Evolutionary conservation across 2,329 filamentous ascomycete species (phyloP), one percentile per base, ranked within the genome.

Genomic region (Coniochaeta sp.): DNA sequence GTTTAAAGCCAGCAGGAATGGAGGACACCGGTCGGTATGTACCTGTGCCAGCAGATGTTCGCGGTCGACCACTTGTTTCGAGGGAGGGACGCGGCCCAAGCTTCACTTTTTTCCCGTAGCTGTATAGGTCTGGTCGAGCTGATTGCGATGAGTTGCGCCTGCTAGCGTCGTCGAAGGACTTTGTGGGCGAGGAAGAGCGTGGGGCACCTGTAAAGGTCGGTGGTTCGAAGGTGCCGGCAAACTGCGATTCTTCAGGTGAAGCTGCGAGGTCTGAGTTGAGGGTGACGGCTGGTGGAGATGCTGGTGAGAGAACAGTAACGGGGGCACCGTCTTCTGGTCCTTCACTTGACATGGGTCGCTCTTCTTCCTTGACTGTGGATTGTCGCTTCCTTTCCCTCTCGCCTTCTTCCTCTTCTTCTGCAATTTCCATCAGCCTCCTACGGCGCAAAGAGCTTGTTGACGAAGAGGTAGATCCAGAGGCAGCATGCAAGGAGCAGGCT

Each of bases 401-500:
- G 54, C 74, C 70, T 40, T 85, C 82, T 61, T 95, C 91, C 63
- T 95, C 90, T 51, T 86, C 88, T 70, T 97, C 94, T n/a, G 87
- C 85, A 65, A 97, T 96, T 71, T 95, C 92, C 72, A 92, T 86
- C 60, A 97, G 74, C 58, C 89, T 85, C 61, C 86, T 82, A 63
- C 85, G 79, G 53, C 87, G 82, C 57, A 91, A 74, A 5, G 90
- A 95, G 64, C 87, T 91, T 48, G 82, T 87, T 4, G 89, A 92
- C 10, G 91, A 95, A 24, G 87, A 90, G 58, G 85, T 89, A 18
- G 92, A 95, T 33, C 86, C 87, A 12, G 89, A 89, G 7, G 91
- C 89, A 33, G 91, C 87, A 69, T 96, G 91, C 51, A 96, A 75
- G 40, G 91, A 91, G 69, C 91, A 96, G 51, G 89, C 89, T 28